Percentiles rank a stretch among this genome's conserved stretches.
Conservation (phyloP, 768 basidiomycete species). For the Holtermannia corniformis region DNA sequence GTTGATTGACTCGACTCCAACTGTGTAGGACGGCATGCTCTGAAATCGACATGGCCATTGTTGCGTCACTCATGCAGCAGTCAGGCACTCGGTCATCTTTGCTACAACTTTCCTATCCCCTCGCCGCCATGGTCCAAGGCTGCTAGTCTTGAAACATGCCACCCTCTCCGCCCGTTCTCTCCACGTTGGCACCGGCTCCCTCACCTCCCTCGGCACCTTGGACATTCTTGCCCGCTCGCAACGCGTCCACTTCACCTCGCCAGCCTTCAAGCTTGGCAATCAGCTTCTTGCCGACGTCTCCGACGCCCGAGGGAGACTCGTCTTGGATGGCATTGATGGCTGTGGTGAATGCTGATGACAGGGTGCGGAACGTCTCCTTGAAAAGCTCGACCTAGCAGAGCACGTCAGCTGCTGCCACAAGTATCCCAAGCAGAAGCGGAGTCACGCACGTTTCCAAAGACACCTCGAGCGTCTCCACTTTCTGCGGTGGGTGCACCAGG, state of each 20-base stretch:
- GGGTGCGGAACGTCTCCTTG: conserved; percentile 29
- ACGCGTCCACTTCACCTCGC: conserved; percentile 36
- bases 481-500: conserved; percentile 34
- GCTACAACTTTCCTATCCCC: too few species aligned
- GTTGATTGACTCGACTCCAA: too few species aligned
- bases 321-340: conserved; percentile 36
- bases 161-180: conserved; percentile 19
- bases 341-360: conserved; percentile 31
- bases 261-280: conserved; percentile 28
- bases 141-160: conserved; percentile 3
- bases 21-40: too few species aligned
- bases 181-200: conserved; percentile 17
- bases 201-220: conserved; percentile 22
- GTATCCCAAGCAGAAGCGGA: not conserved
- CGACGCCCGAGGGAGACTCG: conserved; percentile 26
- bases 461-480: conserved; percentile 28
- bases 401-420: not conserved
- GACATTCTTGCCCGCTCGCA: conserved; percentile 26
- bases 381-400: conserved; percentile 27
- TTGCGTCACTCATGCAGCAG: too few species aligned
- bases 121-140: too few species aligned
- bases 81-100: too few species aligned
- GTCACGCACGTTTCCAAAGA: conserved; percentile 37
- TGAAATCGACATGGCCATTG: too few species aligned
- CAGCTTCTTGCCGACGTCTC: conserved; percentile 28